phyloP scores from a whole-genome alignment of 2,329 filamentous ascomycete species.

The Thyridium curvatum region DNA sequence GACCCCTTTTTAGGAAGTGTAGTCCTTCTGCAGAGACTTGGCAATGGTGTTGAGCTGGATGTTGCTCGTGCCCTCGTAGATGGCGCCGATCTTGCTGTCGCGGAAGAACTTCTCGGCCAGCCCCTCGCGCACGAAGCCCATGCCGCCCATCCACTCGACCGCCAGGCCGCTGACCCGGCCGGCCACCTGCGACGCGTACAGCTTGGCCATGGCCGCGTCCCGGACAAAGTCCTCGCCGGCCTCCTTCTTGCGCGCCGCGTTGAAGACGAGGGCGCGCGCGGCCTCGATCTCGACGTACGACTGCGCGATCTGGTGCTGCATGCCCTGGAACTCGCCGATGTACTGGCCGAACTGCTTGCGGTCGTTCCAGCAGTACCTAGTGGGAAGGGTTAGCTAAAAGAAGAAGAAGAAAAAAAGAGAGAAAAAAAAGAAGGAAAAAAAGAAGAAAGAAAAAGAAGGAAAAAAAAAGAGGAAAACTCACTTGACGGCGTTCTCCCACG shows the following conservation, averaged over 20 bases:
- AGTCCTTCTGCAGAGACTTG: conserved; percentile 57
- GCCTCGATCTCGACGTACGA: conserved; percentile 90
- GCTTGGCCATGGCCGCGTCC: conserved; percentile 97
- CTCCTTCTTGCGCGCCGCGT: conserved; percentile 96
- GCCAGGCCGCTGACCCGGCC: conserved; percentile 78
- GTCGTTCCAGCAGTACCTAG: conserved; percentile 95
- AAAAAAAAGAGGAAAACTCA: conserved; percentile 26
- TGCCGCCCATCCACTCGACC: conserved; percentile 98
- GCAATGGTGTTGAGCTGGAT: conserved; percentile 63
- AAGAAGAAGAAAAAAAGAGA: too few species aligned
- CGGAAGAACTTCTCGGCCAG: conserved; percentile 97
- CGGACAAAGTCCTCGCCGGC: conserved; percentile 90
- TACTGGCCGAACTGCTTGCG: conserved; percentile 92
- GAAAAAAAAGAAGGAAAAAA: too few species aligned
- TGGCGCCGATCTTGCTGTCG: conserved; percentile 97
- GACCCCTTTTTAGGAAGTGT: conserved; percentile 42
- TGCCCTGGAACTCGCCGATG: conserved; percentile 95
- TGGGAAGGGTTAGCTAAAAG: too few species aligned
- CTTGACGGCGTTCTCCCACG: conserved; percentile 89
- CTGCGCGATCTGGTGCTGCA: conserved; percentile 98
- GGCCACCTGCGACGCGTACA: conserved; percentile 90
- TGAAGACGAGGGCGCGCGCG: conserved; percentile 88
- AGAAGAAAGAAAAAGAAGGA: not conserved
- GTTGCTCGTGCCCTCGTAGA: conserved; percentile 88
- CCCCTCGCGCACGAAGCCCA: conserved; percentile 96